Conservation (phyloP, 768 basidiomycete species). For the Tephrocybe sp. region DNA sequence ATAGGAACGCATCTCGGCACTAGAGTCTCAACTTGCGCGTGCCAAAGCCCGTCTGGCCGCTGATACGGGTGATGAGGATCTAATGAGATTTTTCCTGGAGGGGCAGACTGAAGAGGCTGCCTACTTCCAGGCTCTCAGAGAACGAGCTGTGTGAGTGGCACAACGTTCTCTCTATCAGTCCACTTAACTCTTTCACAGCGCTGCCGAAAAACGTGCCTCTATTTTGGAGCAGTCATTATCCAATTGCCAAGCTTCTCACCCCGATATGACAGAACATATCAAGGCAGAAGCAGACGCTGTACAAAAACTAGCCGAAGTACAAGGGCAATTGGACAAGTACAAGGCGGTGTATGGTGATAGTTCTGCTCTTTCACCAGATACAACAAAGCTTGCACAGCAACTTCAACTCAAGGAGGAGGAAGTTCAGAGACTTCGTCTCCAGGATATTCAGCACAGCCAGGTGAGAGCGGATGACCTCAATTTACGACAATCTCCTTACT, state of each 20-base stretch:
- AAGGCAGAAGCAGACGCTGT: conserved; percentile 48
- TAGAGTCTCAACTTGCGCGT: conserved; percentile 72
- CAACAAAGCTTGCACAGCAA: conserved; percentile 45
- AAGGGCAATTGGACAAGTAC: conserved; percentile 55
- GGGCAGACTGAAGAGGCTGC: conserved; percentile 49
- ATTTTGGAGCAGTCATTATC: conserved; percentile 54
- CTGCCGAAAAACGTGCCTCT: conserved; percentile 44
- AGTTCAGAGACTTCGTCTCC: conserved; percentile 55
- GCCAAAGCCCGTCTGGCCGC: conserved; percentile 79
- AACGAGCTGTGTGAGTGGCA: conserved; percentile 49
- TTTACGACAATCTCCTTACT: conserved; percentile 5
- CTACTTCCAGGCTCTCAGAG: conserved; percentile 53
- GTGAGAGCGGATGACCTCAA: conserved; percentile 32
- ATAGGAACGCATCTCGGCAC: conserved; percentile 69
- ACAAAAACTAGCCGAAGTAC: conserved; percentile 43
- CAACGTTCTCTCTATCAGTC: not conserved
- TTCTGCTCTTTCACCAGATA: conserved; percentile 49
- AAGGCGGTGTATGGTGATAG: conserved; percentile 60
- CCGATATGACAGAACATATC: conserved; percentile 51
- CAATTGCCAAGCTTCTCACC: conserved; percentile 43
- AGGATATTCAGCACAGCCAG: conserved; percentile 61
- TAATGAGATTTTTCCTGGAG: conserved; percentile 67
- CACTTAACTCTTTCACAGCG: conserved; percentile 34
- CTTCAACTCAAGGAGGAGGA: conserved; percentile 70
- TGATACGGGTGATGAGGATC: conserved; percentile 62